Evolutionary conservation across 805 yeast species (phyloP).

Genomic region (Kuraishia hungarica): DNA sequence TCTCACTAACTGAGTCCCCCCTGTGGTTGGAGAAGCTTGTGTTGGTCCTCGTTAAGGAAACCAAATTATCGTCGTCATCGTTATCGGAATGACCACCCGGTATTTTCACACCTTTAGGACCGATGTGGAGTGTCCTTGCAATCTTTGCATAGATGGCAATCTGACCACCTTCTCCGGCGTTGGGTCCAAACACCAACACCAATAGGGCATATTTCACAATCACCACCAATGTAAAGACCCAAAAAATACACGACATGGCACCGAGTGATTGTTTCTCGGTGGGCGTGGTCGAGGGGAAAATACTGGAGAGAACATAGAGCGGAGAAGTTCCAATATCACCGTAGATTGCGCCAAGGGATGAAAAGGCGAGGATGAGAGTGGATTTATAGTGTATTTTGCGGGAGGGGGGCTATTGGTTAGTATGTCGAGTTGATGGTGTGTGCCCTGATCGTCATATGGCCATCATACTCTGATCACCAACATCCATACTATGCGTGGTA

Average conservation of each 20-base stretch:
- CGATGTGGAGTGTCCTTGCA: constrained; percentile 38
- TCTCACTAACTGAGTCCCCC: background rate
- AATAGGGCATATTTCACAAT: constrained; percentile 41
- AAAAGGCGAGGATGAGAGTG: constrained; percentile 21
- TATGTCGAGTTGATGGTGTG: too few species aligned
- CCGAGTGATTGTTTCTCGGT: constrained; percentile 35
- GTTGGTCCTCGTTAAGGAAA: constrained; percentile 28
- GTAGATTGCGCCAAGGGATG: constrained; percentile 54
- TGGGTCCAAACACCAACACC: constrained; percentile 42
- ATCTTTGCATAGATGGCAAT: constrained; percentile 55
- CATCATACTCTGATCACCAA: too few species aligned
- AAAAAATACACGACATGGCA: constrained; percentile 43
- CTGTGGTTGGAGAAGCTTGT: constrained; percentile 16
- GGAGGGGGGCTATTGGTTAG: background rate
- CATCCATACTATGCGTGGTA: too few species aligned
- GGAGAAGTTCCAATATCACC: constrained; percentile 63
- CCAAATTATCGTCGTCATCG: constrained; percentile 20
- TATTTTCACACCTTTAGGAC: constrained; percentile 34
- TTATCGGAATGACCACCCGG: constrained; percentile 21
- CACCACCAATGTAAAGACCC: constrained; percentile 45
- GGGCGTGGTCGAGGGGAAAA: constrained; percentile 16
- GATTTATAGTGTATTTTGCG: background rate
- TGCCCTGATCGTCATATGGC: too few species aligned
- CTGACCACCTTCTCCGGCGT: constrained; percentile 57
- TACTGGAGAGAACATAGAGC: constrained; percentile 36